Evolutionary conservation across 1,284 basidiomycete species (phyloP).

Genomic region (Ceratobasidium sp.): DNA sequence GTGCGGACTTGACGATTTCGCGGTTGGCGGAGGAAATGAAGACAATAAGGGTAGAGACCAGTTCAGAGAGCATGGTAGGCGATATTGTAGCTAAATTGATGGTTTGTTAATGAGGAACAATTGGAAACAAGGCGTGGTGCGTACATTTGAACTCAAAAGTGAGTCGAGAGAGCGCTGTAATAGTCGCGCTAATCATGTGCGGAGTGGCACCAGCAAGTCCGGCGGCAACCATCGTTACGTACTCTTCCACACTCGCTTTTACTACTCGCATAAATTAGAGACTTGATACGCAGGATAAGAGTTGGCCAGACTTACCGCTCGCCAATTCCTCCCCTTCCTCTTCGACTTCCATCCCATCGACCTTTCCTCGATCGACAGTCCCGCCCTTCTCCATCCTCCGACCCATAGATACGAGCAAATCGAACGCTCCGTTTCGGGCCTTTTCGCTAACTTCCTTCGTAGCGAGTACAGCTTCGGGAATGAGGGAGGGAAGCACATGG

Average conservation of each 20-base stretch:
- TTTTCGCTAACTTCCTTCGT: conserved; percentile 98
- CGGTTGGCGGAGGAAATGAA: conserved; percentile 94
- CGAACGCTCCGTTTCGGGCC: conserved; percentile 89
- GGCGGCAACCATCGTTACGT: conserved; percentile 96
- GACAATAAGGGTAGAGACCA: conserved; percentile 87
- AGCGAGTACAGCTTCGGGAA: conserved; percentile 96
- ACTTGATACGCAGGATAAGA: background rate
- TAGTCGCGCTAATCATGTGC: conserved; percentile 98
- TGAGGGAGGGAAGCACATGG: conserved; percentile 87
- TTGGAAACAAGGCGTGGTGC: conserved; percentile 27
- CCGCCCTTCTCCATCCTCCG: conserved; percentile 92
- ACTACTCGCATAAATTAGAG: conserved; percentile 58
- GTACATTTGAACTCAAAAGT: conserved; percentile 96
- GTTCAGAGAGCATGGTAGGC: conserved; percentile 81
- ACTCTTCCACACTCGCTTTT: conserved; percentile 88
- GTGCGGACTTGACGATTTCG: conserved; percentile 96
- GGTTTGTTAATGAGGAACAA: conserved; percentile 7
- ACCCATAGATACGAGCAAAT: conserved; percentile 91
- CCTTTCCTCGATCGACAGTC: conserved; percentile 77
- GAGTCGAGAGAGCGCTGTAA: conserved; percentile 92
- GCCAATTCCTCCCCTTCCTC: conserved; percentile 63
- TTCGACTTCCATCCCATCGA: conserved; percentile 78
- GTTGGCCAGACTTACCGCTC: conserved; percentile 61
- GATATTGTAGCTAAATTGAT: conserved; percentile 72
- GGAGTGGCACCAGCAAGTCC: conserved; percentile 93